Base-by-base conservation (phyloP, 202 grass and related monocot genomes). In the Cymbopogon flexuosus region DNA sequence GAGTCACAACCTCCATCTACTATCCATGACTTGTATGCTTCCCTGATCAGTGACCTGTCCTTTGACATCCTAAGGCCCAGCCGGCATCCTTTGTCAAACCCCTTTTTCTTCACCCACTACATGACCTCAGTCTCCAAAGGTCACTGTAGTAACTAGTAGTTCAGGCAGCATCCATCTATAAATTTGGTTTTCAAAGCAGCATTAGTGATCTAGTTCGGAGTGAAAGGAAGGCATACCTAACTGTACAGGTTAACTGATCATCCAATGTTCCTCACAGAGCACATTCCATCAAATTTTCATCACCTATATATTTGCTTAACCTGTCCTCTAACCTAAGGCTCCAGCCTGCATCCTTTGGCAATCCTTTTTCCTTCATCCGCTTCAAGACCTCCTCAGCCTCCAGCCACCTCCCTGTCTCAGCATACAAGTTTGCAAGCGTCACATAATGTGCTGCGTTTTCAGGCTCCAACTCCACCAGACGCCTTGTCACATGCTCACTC, bases 291-390 rank as follows among this genome's bases (percentile, higher is more conserved):
- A 85, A 65, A 65, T 71, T 52, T 49, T 5, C 64, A 76, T 84
- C 71, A 10, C 64, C 30, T 52, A 8, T 65, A 65, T 65, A 31
- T 65, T 59, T 84, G 4, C 46, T 64, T 77, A 16, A 68, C 5
- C 19, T 77, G 47, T 84, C 80, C 43, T 73, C 83, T 81, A 78
- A 67, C 66, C 60, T 66, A 60, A 85, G 74, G 46, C 74, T 91
- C 89, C 85, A 79, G 21, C 82, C 89, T 42, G 85, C 82, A 85
- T 91, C 73, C 83, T 91, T 91, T 70, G 18, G 39, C 85, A 88
- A 63, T 12, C 89, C 37, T 65, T 70, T 82, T 65, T 70, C 58
- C 69, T 76, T 91, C 78, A 88, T 88, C 68, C 35, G 51, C 43
- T 81, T 61, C 56, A 87, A 69, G 61, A 88, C 39, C 37, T 71